phyloP scores from a whole-genome alignment of 176 grass and related monocot species.

The Paspalum notatum region DNA sequence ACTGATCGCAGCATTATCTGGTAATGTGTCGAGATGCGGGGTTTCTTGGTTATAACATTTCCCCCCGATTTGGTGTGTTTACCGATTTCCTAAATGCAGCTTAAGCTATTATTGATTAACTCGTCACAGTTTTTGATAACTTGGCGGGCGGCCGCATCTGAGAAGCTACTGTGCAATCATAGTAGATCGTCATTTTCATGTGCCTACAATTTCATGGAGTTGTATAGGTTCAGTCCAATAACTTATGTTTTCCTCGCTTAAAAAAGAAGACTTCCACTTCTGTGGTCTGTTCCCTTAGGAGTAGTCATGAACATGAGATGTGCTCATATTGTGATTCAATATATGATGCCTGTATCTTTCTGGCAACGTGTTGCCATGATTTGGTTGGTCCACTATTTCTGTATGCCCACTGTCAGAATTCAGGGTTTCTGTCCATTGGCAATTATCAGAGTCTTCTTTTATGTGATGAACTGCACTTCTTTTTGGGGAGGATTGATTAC shows the following conservation, averaged over 20 bases:
- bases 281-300: not conserved
- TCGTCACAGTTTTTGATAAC: conserved; percentile 2
- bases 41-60: conserved; percentile 5
- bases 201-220: not conserved
- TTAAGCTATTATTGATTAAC: not conserved
- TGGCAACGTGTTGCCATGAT: conserved; percentile 9
- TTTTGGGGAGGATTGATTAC: conserved; percentile 16
- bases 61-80: not conserved
- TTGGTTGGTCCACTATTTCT: not conserved
- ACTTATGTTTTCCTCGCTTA: not conserved
- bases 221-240: not conserved
- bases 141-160: not conserved
- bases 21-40: conserved; percentile 5
- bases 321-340: not conserved
- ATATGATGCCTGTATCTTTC: not conserved
- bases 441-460: conserved; percentile 19
- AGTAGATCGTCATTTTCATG: not conserved
- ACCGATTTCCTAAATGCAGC: not conserved
- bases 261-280: not conserved
- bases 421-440: not conserved
- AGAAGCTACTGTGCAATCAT: not conserved
- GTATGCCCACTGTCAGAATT: not conserved
- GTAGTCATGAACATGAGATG: conserved; percentile 8
- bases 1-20: not conserved
- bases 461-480: not conserved